A percentile compares a stretch with the other conserved stretches of the same genome.
Conservation (phyloP, 306 rosid genomes). For the Neltuma alba region DNA sequence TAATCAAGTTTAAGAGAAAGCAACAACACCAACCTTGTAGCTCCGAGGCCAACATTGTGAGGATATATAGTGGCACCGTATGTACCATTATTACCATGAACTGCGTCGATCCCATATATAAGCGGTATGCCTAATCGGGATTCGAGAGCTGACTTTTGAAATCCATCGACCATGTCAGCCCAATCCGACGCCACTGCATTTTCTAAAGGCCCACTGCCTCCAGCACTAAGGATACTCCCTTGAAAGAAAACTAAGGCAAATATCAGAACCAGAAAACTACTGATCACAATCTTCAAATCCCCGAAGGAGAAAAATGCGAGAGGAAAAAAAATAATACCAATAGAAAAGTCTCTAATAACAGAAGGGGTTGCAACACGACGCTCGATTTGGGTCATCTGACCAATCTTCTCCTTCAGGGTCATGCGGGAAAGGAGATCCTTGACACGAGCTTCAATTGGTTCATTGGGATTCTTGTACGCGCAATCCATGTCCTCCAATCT, state of each 20-base stretch:
- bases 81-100: slow-evolving; percentile 84
- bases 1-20: slow-evolving; percentile 19
- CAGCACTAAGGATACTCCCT: slow-evolving; percentile 80
- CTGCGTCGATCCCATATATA: slow-evolving; percentile 79
- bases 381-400: slow-evolving; percentile 87
- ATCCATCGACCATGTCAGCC: slow-evolving; percentile 86
- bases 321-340: slow-evolving; percentile 44
- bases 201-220: slow-evolving; percentile 80
- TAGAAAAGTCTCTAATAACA: slow-evolving; percentile 49
- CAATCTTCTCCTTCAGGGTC: slow-evolving; percentile 78
- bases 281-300: neutral
- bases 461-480: slow-evolving; percentile 54
- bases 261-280: neutral
- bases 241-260: slow-evolving; percentile 9
- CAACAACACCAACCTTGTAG: slow-evolving; percentile 77
- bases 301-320: neutral
- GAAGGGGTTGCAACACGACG: slow-evolving; percentile 58
- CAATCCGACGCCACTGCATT: slow-evolving; percentile 70
- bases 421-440: slow-evolving; percentile 80
- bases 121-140: slow-evolving; percentile 79
- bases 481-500: slow-evolving; percentile 40
- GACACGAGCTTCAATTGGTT: slow-evolving; percentile 72
- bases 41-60: slow-evolving; percentile 88
- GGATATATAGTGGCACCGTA: slow-evolving; percentile 87
- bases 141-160: slow-evolving; percentile 63